A percentile compares a stretch with the other conserved stretches of the same genome.
phyloP scores from a whole-genome alignment of 1,284 basidiomycete species.

The Veloporphyrellus conicus region DNA sequence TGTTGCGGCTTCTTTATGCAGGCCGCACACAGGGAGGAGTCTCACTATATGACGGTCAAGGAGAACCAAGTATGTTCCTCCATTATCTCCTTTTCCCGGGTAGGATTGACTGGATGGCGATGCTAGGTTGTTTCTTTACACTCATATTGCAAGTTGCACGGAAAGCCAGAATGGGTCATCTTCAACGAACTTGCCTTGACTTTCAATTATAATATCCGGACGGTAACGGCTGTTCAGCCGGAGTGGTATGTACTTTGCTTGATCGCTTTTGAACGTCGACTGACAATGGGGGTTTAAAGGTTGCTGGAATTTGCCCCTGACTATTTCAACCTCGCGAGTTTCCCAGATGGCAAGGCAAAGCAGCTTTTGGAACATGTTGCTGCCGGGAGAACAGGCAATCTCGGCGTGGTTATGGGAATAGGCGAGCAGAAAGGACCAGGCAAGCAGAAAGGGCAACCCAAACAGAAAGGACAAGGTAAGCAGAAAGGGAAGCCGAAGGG shows the following conservation, averaged over 20 bases:
- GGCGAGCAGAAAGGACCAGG: slow-evolving; percentile 17
- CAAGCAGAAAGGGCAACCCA: no score
- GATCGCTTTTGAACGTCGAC: neutral
- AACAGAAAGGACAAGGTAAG: no score
- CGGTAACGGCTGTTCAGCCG: slow-evolving; percentile 82
- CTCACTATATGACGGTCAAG: slow-evolving; percentile 84
- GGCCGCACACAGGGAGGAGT: slow-evolving; percentile 90
- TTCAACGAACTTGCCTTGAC: slow-evolving; percentile 99
- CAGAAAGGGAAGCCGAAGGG: no score
- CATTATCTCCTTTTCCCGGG: neutral
- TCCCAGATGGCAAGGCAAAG: slow-evolving; percentile 75
- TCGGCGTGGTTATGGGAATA: no score
- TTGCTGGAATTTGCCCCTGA: slow-evolving; percentile 74
- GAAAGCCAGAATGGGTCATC: slow-evolving; percentile 94
- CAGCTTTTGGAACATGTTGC: slow-evolving; percentile 52
- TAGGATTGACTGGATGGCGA: slow-evolving; percentile 3
- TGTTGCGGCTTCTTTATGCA: slow-evolving; percentile 99
- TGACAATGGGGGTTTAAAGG: slow-evolving; percentile 41
- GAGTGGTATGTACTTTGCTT: slow-evolving; percentile 67
- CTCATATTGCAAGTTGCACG: slow-evolving; percentile 87
- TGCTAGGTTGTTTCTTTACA: slow-evolving; percentile 81
- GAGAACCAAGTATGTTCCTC: slow-evolving; percentile 70
- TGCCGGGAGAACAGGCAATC: no score
- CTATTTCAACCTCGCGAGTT: slow-evolving; percentile 75
- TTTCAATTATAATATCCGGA: slow-evolving; percentile 85